Percentiles rank a stretch among this genome's conserved stretches.
phyloP scores from a whole-genome alignment of 192 early-diverging fungal genomes.

The Gamsiella multidivaricata region DNA sequence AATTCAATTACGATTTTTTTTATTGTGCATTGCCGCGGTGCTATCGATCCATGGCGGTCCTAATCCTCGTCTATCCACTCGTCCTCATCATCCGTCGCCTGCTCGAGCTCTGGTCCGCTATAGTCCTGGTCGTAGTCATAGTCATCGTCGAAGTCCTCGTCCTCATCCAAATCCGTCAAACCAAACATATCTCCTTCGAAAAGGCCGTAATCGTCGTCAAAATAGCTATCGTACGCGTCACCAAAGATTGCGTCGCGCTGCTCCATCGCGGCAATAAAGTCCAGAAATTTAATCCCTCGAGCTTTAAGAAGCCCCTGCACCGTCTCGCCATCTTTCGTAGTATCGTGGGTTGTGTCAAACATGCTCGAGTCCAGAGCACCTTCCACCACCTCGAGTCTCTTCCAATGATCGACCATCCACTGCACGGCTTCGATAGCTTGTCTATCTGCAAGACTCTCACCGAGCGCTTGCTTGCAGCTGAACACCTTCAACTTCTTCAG shows the following conservation, averaged over 20 bases:
- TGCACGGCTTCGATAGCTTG: not conserved
- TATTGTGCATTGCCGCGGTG: not conserved
- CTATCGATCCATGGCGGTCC: not conserved
- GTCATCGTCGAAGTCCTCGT: not conserved
- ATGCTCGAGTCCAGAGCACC: no score
- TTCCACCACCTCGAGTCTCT: slow-evolving; percentile 14
- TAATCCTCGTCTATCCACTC: no score
- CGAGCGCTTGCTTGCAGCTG: slow-evolving; percentile 12
- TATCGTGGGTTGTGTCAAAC: no score
- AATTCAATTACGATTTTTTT: no score
- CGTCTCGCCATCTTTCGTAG: no score
- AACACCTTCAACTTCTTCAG: slow-evolving; percentile 17
- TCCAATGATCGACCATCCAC: slow-evolving; percentile 34
- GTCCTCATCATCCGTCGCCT: no score
- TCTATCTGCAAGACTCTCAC: not conserved
- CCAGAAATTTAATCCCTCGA: not conserved
- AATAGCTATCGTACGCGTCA: not conserved
- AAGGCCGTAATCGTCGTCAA: not conserved
- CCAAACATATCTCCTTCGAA: not conserved
- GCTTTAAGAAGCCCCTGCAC: not conserved
- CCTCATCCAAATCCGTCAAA: not conserved
- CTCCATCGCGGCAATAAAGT: not conserved
- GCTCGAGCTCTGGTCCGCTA: no score
- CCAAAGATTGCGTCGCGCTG: no score
- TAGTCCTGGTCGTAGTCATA: not conserved